These are phyloP conservation scores for Diaporthe citriasiana DNA, from an alignment of 2,329 filamentous ascomycete genomes.

Conservation along the genomic window DNA sequence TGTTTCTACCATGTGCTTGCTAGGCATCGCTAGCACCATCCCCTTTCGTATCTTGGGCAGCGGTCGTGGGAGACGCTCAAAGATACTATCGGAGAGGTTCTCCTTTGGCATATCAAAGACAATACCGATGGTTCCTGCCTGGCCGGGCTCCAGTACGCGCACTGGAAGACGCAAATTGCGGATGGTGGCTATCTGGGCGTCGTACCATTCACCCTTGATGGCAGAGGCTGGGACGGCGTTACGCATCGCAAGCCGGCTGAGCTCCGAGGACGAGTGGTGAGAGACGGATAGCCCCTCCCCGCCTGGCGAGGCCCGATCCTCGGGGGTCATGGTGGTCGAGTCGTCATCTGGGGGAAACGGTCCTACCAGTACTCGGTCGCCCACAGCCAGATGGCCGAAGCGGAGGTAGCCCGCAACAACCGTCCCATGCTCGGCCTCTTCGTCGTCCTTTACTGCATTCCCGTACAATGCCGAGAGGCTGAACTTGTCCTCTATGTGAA, in stretches of 20 bases:
- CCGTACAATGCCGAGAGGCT: conserved; percentile 76
- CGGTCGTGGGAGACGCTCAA: conserved; percentile 50
- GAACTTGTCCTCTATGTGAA: conserved; percentile 94
- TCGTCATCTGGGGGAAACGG: conserved; percentile 77
- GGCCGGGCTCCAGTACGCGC: conserved; percentile 79
- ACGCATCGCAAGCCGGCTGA: conserved; percentile 66
- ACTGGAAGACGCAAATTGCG: conserved; percentile 90
- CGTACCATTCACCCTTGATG: conserved; percentile 80
- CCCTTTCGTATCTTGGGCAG: conserved; percentile 76
- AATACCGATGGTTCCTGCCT: conserved; percentile 91
- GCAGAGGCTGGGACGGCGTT: conserved; percentile 66
- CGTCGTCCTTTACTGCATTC: conserved; percentile 56
- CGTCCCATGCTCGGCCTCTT: conserved; percentile 67
- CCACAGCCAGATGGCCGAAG: conserved; percentile 82
- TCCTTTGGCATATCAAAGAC: conserved; percentile 65
- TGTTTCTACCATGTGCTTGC: conserved; percentile 69
- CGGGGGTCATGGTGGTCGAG: conserved; percentile 55
- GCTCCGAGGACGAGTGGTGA: conserved; percentile 67
- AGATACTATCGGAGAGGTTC: conserved; percentile 49
- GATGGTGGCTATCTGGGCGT: conserved; percentile 85
- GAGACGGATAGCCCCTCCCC: conserved; percentile 65
- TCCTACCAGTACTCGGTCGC: conserved; percentile 83
- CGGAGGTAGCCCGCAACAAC: conserved; percentile 88
- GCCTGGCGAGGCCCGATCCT: conserved; percentile 62
- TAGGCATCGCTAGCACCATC: conserved; percentile 81